Conservation (phyloP, 2,329 filamentous ascomycete species). For the Phaeomoniella chlamydospora region DNA sequence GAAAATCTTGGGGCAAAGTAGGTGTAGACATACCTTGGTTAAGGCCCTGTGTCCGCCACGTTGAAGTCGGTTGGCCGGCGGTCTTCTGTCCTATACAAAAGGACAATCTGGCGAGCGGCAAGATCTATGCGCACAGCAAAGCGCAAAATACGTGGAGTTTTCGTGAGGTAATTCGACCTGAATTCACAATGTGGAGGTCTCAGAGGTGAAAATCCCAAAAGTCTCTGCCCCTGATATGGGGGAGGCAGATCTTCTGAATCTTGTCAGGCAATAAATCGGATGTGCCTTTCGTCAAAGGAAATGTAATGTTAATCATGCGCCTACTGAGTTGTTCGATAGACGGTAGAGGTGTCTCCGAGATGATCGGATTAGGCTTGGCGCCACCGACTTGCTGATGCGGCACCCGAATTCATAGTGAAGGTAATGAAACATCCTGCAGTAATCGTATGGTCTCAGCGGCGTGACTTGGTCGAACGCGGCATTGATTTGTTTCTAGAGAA, state of each 20-base stretch:
- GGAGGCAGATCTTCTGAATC: background rate
- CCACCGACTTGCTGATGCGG: background rate
- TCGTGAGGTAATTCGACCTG: no score
- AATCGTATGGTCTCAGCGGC: no score
- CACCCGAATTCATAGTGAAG: no score
- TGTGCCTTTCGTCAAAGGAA: background rate
- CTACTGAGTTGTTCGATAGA: background rate
- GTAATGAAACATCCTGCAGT: no score
- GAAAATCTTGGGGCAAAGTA: background rate
- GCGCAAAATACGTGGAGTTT: no score
- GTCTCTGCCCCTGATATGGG: background rate
- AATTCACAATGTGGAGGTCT: no score
- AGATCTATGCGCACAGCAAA: no score
- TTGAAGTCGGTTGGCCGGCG: background rate
- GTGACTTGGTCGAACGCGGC: no score
- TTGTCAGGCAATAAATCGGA: background rate
- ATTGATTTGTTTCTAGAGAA: no score
- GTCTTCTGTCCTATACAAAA: background rate
- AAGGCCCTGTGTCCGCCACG: background rate
- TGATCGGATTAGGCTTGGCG: background rate
- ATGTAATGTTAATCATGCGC: background rate
- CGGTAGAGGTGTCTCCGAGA: background rate
- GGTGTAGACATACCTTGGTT: background rate
- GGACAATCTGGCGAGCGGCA: no score
- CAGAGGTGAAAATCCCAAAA: background rate